Conservation (phyloP, 1,284 basidiomycete genomes). For the Porodaedalea pini region DNA sequence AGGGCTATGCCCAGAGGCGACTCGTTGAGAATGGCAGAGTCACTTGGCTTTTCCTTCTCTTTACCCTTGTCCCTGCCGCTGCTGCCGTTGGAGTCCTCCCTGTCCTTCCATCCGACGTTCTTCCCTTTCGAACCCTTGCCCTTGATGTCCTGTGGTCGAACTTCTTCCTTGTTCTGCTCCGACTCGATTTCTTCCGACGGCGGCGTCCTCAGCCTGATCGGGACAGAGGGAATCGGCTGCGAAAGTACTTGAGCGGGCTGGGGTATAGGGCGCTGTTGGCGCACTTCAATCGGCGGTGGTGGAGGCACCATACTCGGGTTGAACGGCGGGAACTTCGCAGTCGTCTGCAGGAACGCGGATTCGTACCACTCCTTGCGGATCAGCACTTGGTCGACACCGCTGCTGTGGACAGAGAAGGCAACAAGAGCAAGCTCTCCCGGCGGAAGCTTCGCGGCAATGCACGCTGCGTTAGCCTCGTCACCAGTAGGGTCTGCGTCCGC, state of each 20-base stretch:
- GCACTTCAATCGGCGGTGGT: slow-evolving; percentile 35
- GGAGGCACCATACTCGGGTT: slow-evolving; percentile 28
- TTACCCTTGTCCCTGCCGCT: slow-evolving; percentile 43
- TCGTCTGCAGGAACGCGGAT: slow-evolving; percentile 49
- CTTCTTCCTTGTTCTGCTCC: slow-evolving; percentile 58
- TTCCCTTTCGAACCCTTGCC: slow-evolving; percentile 61
- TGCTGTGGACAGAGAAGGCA: slow-evolving; percentile 77
- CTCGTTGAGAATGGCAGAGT: slow-evolving; percentile 45
- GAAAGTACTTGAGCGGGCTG: slow-evolving; percentile 24
- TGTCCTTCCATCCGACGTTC: slow-evolving; percentile 33
- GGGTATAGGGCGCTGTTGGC: slow-evolving; percentile 29
- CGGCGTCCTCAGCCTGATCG: slow-evolving; percentile 55
- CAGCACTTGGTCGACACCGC: slow-evolving; percentile 78
- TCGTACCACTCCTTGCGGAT: slow-evolving; percentile 81
- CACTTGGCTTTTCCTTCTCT: slow-evolving; percentile 38
- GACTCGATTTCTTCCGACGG: slow-evolving; percentile 69
- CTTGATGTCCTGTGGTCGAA: slow-evolving; percentile 44
- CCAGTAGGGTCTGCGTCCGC: slow-evolving; percentile 75
- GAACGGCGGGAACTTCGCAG: slow-evolving; percentile 61
- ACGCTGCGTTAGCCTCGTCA: slow-evolving; percentile 75
- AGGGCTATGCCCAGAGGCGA: slow-evolving; percentile 51
- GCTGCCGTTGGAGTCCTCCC: slow-evolving; percentile 39
- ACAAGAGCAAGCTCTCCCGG: slow-evolving; percentile 74
- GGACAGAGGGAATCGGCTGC: slow-evolving; percentile 29
- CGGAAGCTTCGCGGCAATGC: slow-evolving; percentile 71